A percentile compares a stretch with the other conserved stretches of the same genome.
phyloP scores from a whole-genome alignment of 495 filamentous ascomycete species.

The Terfezia boudieri region DNA sequence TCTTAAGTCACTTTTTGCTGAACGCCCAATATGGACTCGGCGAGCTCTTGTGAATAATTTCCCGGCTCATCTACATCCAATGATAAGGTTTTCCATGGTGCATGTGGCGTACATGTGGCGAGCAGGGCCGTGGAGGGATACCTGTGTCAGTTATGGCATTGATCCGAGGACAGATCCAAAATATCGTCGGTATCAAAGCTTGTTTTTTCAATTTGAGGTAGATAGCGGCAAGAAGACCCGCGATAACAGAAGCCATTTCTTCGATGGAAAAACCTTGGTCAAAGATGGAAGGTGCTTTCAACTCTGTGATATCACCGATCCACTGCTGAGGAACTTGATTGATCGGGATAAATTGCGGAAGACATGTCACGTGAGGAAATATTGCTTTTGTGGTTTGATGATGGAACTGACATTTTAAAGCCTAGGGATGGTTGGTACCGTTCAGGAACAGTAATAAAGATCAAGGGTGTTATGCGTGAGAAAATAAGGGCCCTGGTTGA shows the following conservation, averaged over 20 bases:
- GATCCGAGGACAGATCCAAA: constrained; percentile 58
- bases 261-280: constrained; percentile 46
- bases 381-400: constrained; percentile 17
- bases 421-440: constrained; percentile 52
- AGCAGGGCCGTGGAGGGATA: constrained; percentile 75
- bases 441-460: constrained; percentile 54
- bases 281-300: constrained; percentile 76
- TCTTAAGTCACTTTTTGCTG: constrained; percentile 36
- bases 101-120: constrained; percentile 72
- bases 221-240: constrained; percentile 2
- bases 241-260: constrained; percentile 40
- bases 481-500: constrained; percentile 33
- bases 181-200: constrained; percentile 63
- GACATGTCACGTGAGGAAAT: constrained; percentile 23
- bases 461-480: constrained; percentile 60
- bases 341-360: constrained; percentile 20
- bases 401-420: constrained; percentile 30
- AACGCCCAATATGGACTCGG: constrained; percentile 70
- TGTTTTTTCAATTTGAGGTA: constrained; percentile 45
- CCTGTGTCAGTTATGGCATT: constrained; percentile 58
- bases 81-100: constrained; percentile 17
- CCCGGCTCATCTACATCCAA: constrained; percentile 14
- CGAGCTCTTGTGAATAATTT: constrained; percentile 47
- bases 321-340: constrained; percentile 35
- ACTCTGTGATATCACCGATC: constrained; percentile 75